Evolutionary conservation across 1,284 basidiomycete genomes (phyloP).

Genomic region (Puccinia hordei): DNA sequence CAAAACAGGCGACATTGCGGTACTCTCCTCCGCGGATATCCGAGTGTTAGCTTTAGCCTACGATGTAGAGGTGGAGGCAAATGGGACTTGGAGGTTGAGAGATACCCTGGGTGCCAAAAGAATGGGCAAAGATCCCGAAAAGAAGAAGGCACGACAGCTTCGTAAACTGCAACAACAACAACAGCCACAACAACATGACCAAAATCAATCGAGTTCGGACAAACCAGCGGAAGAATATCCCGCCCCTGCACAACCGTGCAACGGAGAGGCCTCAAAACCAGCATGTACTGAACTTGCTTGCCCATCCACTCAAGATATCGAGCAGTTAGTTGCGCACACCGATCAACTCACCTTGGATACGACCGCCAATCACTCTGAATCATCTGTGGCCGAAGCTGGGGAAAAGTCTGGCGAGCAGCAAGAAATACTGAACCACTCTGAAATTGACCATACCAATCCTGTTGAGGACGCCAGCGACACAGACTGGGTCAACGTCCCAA

Average conservation of each 20-base stretch:
- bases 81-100: slow-evolving; percentile 63
- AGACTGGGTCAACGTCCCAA: slow-evolving; percentile 51
- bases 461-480: slow-evolving; percentile 62
- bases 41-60: slow-evolving; percentile 87
- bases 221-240: not conserved
- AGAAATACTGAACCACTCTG: slow-evolving; percentile 33
- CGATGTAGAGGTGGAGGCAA: slow-evolving; percentile 68
- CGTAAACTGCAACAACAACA: slow-evolving; percentile 36
- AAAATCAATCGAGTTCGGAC: slow-evolving; percentile 3
- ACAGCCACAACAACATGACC: not conserved
- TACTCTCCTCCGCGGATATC: slow-evolving; percentile 87
- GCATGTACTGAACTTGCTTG: not conserved
- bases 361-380: not conserved
- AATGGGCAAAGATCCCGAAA: slow-evolving; percentile 49
- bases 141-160: slow-evolving; percentile 54
- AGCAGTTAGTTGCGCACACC: slow-evolving; percentile 1
- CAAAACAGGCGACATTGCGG: slow-evolving; percentile 94
- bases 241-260: not conserved
- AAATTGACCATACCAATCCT: slow-evolving; percentile 23
- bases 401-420: slow-evolving; percentile 46
- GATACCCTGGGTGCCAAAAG: slow-evolving; percentile 60
- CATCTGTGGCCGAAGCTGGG: slow-evolving; percentile 19
- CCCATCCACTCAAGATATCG: slow-evolving; percentile 12
- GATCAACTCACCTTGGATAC: slow-evolving; percentile 9
- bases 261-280: not conserved